Evolutionary conservation across 1,139 yeast genomes (phyloP).

Genomic region (Lodderomyces pseudojiufengensis): DNA sequence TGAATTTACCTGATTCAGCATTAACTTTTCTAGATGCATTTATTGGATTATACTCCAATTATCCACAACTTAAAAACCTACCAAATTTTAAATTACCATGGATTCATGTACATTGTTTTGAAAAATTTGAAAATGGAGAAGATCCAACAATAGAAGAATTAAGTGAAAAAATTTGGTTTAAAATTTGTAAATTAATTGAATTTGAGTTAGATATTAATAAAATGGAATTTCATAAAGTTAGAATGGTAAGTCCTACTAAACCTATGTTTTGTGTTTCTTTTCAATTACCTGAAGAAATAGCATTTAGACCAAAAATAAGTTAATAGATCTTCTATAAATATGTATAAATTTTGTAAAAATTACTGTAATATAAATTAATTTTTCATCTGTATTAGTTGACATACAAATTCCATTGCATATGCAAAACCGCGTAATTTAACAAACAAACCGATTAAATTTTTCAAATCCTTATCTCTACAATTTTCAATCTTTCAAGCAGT

Average conservation of each 20-base stretch:
- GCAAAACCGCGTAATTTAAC: no score
- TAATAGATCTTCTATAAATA: no score
- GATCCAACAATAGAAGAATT: conserved; percentile 68
- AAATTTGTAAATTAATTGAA: conserved; percentile 54
- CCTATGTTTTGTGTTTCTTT: conserved; percentile 92
- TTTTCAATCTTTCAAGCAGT: no score
- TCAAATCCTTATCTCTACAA: no score
- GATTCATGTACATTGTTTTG: conserved; percentile 89
- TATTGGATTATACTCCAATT: conserved; percentile 58
- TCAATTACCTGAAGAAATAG: conserved; percentile 72
- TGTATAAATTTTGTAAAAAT: no score
- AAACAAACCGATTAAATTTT: no score
- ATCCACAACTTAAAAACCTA: conserved; percentile 29
- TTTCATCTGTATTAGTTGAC: no score
- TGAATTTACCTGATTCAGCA: conserved; percentile 96
- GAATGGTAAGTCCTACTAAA: conserved; percentile 94
- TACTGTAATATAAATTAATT: no score
- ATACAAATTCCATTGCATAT: no score
- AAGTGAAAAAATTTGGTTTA: conserved; percentile 56
- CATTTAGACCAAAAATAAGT: conserved; percentile 43
- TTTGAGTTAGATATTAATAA: conserved; percentile 44
- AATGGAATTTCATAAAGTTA: conserved; percentile 71
- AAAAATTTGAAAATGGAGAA: conserved; percentile 71
- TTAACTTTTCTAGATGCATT: conserved; percentile 77
- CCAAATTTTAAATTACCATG: conserved; percentile 63